Evolutionary conservation across 2,329 filamentous ascomycete species (phyloP).

Genomic region (Colletotrichum siamense): DNA sequence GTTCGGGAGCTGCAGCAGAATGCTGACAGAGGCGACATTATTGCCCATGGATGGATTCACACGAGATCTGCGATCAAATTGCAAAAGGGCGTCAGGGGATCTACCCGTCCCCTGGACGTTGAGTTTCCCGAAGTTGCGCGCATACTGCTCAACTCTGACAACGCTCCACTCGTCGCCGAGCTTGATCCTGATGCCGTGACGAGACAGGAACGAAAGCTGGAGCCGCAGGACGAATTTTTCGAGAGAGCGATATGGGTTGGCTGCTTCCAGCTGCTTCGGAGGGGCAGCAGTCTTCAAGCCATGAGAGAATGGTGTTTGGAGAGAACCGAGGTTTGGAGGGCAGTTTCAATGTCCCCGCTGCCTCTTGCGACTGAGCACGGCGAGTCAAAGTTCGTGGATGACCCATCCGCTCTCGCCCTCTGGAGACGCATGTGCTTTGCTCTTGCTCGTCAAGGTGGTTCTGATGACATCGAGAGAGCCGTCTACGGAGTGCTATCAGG

Average conservation of each 20-base stretch:
- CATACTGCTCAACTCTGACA: slow-evolving; percentile 63
- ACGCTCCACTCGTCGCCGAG: slow-evolving; percentile 77
- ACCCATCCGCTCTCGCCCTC: slow-evolving; percentile 58
- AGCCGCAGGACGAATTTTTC: slow-evolving; percentile 85
- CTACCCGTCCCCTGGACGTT: slow-evolving; percentile 56
- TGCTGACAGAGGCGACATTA: slow-evolving; percentile 80
- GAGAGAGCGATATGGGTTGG: slow-evolving; percentile 91
- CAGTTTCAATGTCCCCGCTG: slow-evolving; percentile 78
- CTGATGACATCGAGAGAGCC: slow-evolving; percentile 82
- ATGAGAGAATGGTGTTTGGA: slow-evolving; percentile 88
- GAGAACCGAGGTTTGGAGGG: slow-evolving; percentile 87
- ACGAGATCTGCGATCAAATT: slow-evolving; percentile 90
- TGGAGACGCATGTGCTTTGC: slow-evolving; percentile 83
- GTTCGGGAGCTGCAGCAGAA: slow-evolving; percentile 78
- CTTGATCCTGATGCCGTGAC: slow-evolving; percentile 90
- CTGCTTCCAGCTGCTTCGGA: slow-evolving; percentile 91
- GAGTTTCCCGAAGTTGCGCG: slow-evolving; percentile 61
- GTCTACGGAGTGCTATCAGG: slow-evolving; percentile 92
- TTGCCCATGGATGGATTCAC: slow-evolving; percentile 90
- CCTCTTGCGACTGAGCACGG: slow-evolving; percentile 57
- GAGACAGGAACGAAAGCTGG: slow-evolving; percentile 77
- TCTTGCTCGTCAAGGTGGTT: slow-evolving; percentile 70
- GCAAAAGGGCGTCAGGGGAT: slow-evolving; percentile 73
- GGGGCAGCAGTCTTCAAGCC: slow-evolving; percentile 75
- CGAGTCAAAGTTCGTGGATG: slow-evolving; percentile 42